Base-by-base conservation (phyloP, 2,329 filamentous ascomycete genomes). In the Tolypocladium album region DNA sequence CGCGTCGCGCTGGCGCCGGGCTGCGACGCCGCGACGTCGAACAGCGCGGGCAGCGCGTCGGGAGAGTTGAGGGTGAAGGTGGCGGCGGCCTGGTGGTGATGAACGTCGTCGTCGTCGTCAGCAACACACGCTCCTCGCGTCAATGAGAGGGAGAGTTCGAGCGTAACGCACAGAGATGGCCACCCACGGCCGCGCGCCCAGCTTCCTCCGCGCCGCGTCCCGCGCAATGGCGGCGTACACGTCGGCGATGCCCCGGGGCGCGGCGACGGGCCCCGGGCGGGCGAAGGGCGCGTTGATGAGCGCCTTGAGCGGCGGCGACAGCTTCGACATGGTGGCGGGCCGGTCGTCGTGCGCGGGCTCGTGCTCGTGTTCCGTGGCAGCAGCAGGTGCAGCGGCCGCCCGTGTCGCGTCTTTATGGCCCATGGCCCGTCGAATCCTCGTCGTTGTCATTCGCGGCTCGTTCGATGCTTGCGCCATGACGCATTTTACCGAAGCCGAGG, bases 61-160 rank as follows among this genome's bases (percentile, higher is more conserved):
- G 90, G 90, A 1, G 89, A 92, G 77, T 95, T 94, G 78, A 94
- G 85, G 1, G 90, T 94, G 76, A 93, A 89, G 1, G 89, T 91
- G 22, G 90, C 87, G 39, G 90, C 90, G 0, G 90, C 88, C 86
- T 90, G 17, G 5, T 4, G 17, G 15, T 20, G 11, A n/a, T n/a
- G n/a, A n/a, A n/a, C n/a, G n/a, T 6, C 1, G 15, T 34, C 31
- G 1, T 5, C 27, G 13, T 20, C 17, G 42, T 22, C 40, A 42
- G 40, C 40, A 17, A 17, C 38, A 42, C n/a, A n/a, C 17, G 17
- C 40, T 42, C n/a, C 7, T 42, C 40, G 8, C 31, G 31, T 34
- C 31, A 34, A 34, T 34, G 31, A n/a, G n/a, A n/a, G n/a, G n/a
- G n/a, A n/a, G n/a, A n/a, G n/a, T n/a, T n/a, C n/a, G n/a, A n/a